Evolutionary conservation across 306 rosid species (phyloP).

Genomic region (Lablab purpureus): DNA sequence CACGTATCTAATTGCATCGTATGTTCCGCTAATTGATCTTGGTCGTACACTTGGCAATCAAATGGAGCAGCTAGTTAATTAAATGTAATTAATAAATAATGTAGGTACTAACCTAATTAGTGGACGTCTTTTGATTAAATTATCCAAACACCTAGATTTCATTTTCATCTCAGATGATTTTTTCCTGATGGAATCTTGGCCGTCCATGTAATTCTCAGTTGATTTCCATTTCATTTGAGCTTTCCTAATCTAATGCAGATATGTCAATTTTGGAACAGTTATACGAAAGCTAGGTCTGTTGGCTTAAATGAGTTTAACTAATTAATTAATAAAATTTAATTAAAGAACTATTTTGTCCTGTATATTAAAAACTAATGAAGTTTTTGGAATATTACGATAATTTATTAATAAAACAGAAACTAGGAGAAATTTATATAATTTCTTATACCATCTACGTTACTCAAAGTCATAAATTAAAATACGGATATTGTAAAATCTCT

Average conservation of each 20-base stretch:
- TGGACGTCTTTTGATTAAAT: conserved; percentile 3
- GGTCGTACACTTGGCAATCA: conserved; percentile 42
- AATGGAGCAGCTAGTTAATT: background rate
- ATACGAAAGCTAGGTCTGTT: background rate
- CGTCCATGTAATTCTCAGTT: conserved; percentile 28
- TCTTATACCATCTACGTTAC: too few relatives aligned
- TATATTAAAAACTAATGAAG: too few relatives aligned
- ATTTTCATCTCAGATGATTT: conserved; percentile 18
- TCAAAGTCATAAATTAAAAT: too few relatives aligned
- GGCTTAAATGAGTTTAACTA: background rate
- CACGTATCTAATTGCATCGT: background rate
- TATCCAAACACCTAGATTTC: background rate
- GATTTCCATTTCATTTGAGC: conserved; percentile 6
- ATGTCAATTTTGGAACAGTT: background rate
- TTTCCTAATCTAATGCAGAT: background rate
- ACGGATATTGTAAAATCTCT: too few relatives aligned
- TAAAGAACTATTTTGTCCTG: background rate
- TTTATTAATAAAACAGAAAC: too few relatives aligned
- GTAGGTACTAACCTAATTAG: background rate
- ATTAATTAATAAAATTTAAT: background rate
- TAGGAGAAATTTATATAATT: too few relatives aligned
- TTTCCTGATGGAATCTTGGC: conserved; percentile 31
- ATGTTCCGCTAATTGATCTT: background rate
- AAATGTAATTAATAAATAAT: background rate
- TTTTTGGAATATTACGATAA: too few relatives aligned